Base-by-base conservation (phyloP, 2,329 filamentous ascomycete genomes). In the Aspergillus chevalieri region DNA sequence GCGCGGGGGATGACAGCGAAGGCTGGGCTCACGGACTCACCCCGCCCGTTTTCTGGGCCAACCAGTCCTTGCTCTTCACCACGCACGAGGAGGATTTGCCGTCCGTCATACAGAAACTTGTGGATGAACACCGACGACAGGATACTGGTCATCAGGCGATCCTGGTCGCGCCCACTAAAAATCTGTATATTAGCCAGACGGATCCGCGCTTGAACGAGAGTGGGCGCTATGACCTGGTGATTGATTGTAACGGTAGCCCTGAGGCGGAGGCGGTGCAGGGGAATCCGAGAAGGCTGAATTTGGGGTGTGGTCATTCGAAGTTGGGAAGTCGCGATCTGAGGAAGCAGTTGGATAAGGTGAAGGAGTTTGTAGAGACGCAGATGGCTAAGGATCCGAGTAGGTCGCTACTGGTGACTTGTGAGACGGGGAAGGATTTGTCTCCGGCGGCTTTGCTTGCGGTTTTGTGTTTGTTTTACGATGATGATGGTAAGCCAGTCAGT, bases 1-100 rank as follows among this genome's bases (percentile, higher is more conserved):
- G 93, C 46, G 92, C 92, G 0, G 93, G 87, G 2, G 93, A 98
- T 67, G 93, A 98, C 66, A 89, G 87, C 10, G 93, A 98, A 74
- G 89, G 88, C 58, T 98, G 93, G 93, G 86, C 90, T 1, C 74
- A 80, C 47, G 89, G 89, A 0, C 78, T 97, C 14, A 93, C 87
- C 0, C 82, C 92, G 0, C 66, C 74, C 0, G 55, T 92, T 0
- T 98, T 95, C 70, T 98, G 93, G 93, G 69, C 68, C 2, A 76
- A 95, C 58, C 74, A 73, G 39, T 73, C 80, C 0, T 36, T 63
- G 5, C 73, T 97, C 9, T 72, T 94, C 17, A 67, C 67, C 0
- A 79, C 84, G 0, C 62, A 78, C 0, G 91, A 96, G 61, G 78
- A 81, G 8, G 82, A 89, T 2, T 68, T 86, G 5, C 76, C 78